A percentile compares a stretch with the other conserved stretches of the same genome.
phyloP scores from a whole-genome alignment of 345 rosid species.

The Orychophragmus violaceus region DNA sequence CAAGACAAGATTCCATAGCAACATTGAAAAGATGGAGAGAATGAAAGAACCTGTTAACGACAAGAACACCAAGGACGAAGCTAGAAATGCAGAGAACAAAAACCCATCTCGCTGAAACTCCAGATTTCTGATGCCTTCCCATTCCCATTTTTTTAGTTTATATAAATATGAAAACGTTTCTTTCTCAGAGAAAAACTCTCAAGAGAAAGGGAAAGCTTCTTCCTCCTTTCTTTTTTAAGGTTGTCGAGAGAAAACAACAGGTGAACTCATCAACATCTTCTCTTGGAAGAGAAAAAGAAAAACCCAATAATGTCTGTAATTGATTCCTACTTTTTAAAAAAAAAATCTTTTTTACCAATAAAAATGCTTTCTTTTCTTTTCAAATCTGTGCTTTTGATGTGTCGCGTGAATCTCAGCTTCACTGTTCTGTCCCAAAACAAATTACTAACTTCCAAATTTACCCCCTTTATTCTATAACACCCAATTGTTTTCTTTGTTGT shows the following conservation, averaged over 20 bases:
- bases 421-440: constrained; percentile 13
- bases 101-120: constrained; percentile 51
- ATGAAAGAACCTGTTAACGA: constrained; percentile 23
- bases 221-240: constrained; percentile 32
- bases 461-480: constrained; percentile 4
- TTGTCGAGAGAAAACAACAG: constrained; percentile 27
- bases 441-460: constrained; percentile 20
- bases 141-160: constrained; percentile 12
- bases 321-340: constrained; percentile 18
- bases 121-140: constrained; percentile 35
- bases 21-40: background rate
- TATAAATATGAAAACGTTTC: background rate
- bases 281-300: background rate
- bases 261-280: constrained; percentile 24
- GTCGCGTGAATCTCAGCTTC: constrained; percentile 25
- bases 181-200: background rate
- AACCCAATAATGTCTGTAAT: constrained; percentile 21
- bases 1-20: constrained; percentile 36
- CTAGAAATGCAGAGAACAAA: constrained; percentile 52
- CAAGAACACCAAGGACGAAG: constrained; percentile 59
- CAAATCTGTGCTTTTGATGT: constrained; percentile 9
- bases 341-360: background rate
- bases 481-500: background rate
- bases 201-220: constrained; percentile 6
- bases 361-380: background rate